A percentile compares a stretch with the other conserved stretches of the same genome.
Evolutionary conservation across 768 basidiomycete genomes (phyloP).

Genomic region (Hemileccinum impolitum): DNA sequence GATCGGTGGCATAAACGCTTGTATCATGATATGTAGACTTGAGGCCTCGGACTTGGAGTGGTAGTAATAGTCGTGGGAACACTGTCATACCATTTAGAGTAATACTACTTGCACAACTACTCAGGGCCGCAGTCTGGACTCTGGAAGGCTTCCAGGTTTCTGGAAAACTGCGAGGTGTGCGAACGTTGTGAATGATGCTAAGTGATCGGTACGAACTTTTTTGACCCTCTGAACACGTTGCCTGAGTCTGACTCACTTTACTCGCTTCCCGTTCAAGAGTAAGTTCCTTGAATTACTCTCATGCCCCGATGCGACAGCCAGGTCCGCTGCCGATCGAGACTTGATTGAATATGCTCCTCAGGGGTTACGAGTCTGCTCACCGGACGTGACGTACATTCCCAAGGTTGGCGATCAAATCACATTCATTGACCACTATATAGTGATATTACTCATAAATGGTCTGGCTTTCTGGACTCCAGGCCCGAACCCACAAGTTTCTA

Average conservation of each 20-base stretch:
- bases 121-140: no score
- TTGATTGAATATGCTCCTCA: constrained; percentile 2
- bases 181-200: background rate
- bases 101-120: no score
- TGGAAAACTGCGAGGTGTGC: no score
- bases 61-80: no score
- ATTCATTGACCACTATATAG: background rate
- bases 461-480: no score
- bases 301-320: background rate
- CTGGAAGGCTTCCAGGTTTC: no score
- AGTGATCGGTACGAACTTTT: background rate
- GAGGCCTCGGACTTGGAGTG: no score
- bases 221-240: background rate
- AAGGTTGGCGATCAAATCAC: background rate
- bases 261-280: background rate
- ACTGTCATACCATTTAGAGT: no score
- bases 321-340: background rate
- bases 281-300: background rate
- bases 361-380: background rate
- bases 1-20: no score
- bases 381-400: background rate
- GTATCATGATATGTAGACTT: no score
- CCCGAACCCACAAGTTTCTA: no score
- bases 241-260: background rate
- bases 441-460: background rate